Evolutionary conservation across 371 early-diverging fungal species (phyloP), one percentile per base, ranked within the genome.

Genomic region (Amoeboaphelidium protococcarum): DNA sequence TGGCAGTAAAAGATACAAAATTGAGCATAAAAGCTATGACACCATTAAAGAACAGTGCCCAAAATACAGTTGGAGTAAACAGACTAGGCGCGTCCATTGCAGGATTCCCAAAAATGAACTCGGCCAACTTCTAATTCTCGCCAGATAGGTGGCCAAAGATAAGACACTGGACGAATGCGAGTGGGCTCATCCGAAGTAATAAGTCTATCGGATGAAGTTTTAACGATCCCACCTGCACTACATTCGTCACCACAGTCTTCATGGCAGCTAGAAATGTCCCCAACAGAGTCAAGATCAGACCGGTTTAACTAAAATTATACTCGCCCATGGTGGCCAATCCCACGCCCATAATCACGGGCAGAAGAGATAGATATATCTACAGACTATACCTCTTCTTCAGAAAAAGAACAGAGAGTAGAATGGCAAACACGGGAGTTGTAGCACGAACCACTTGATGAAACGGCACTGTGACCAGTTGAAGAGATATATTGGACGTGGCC

Each of bases 371-470:
- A 49, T 75, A 76, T 2, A 71, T 71, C 61, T 62, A 62, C 16
- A 50, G 45, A 6, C 73, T 68, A 49, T 69, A 72, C 20, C 63
- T 57, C 54, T 72, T 74, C 40, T 63, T 57, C 23, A 72, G 59
- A 26, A 74, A 67, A 20, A 64, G 27, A 20, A 68, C 55, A 16
- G 76, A 73, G 27, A 87, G 54, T 31, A 69, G 52, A 16, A 82
- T 64, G 0, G 85, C 82, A 50, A 83, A 77, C 19, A 80, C 73
- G 0, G 85, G 88, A 10, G 76, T 77, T 64, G 80, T 84, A 49
- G 79, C 76, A 24, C 88, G 68, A 2, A 87, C 77, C 24, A 82
- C 75, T 66, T 88, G 85, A 54, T 88, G 85, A 52, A 85, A 78
- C 56, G 75, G 59, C 4, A 62, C 61, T 4, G 63, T 58, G n/a